Evolutionary conservation across 495 filamentous ascomycete species (phyloP).

Genomic region (Oleoguttula mirabilis): DNA sequence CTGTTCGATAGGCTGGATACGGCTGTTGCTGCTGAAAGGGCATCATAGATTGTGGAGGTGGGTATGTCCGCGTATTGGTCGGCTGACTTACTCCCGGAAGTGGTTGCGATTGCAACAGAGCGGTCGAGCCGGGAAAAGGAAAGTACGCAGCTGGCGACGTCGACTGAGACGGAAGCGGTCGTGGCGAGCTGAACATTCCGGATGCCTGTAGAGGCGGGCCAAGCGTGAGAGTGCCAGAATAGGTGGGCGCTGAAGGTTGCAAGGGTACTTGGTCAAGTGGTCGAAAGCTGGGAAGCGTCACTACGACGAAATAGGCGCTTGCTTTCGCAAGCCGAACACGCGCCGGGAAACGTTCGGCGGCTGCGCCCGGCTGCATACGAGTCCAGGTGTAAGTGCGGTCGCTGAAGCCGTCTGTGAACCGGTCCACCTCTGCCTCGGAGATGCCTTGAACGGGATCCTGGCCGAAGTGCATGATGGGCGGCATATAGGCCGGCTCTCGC

Average conservation of each 20-base stretch:
- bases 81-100: too few species aligned
- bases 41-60: too few species aligned
- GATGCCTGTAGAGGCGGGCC: slow-evolving; percentile 2
- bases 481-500: slow-evolving; percentile 32
- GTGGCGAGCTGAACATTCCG: too few species aligned
- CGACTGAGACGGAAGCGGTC: slow-evolving; percentile 2
- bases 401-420: slow-evolving; percentile 8
- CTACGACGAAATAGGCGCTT: slow-evolving; percentile 14
- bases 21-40: too few species aligned
- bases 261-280: slow-evolving; percentile 6
- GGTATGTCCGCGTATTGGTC: too few species aligned
- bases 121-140: too few species aligned
- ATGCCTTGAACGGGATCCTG: slow-evolving; percentile 13
- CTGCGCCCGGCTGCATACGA: not conserved
- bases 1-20: too few species aligned
- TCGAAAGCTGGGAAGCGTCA: slow-evolving; percentile 16
- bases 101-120: too few species aligned
- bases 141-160: not conserved
- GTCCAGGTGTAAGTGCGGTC: slow-evolving; percentile 17
- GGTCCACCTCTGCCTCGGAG: slow-evolving; percentile 16
- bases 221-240: not conserved
- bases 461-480: slow-evolving; percentile 28
- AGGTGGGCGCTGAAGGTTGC: not conserved
- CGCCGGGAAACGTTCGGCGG: slow-evolving; percentile 11
- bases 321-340: slow-evolving; percentile 17